Evolutionary conservation across 306 rosid species (phyloP).

Genomic region (Begonia peltatifolia): DNA sequence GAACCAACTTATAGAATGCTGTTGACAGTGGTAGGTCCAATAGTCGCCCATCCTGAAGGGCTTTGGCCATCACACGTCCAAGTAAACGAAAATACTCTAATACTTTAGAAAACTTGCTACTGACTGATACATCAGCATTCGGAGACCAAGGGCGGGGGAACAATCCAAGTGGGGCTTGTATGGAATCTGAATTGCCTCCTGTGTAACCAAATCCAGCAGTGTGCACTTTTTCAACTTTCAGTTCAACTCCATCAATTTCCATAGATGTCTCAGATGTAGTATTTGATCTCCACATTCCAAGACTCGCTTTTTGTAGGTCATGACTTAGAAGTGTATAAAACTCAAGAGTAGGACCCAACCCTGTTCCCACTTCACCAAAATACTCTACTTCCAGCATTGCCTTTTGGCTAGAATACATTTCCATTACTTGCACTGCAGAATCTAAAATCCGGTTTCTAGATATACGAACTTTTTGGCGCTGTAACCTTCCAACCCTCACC

Average conservation of each 20-base stretch:
- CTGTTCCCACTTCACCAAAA: constrained; percentile 99
- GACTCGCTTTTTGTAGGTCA: constrained; percentile 73
- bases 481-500: constrained; percentile 94
- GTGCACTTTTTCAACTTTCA: constrained; percentile 24
- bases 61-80: constrained; percentile 95
- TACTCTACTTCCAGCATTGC: constrained; percentile 99
- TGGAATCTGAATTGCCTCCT: constrained; percentile 37
- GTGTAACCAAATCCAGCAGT: constrained; percentile 17
- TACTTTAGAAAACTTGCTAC: constrained; percentile 55
- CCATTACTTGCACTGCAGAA: constrained; percentile 99
- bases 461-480: constrained; percentile 96
- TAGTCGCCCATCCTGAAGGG: constrained; percentile 95
- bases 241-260: constrained; percentile 63
- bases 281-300: constrained; percentile 86
- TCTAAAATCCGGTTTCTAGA: constrained; percentile 91
- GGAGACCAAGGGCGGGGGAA: constrained; percentile 93
- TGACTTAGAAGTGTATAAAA: constrained; percentile 93
- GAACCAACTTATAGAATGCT: constrained; percentile 80
- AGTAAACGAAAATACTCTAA: constrained; percentile 76
- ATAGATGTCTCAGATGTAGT: constrained; percentile 32
- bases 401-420: constrained; percentile 97
- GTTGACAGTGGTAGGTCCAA: constrained; percentile 82
- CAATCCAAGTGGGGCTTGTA: constrained; percentile 80
- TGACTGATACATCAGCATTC: constrained; percentile 54
- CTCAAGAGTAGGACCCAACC: constrained; percentile 97